Conservation (phyloP, 2,329 filamentous ascomycete genomes). For the Colletotrichum siamense region DNA sequence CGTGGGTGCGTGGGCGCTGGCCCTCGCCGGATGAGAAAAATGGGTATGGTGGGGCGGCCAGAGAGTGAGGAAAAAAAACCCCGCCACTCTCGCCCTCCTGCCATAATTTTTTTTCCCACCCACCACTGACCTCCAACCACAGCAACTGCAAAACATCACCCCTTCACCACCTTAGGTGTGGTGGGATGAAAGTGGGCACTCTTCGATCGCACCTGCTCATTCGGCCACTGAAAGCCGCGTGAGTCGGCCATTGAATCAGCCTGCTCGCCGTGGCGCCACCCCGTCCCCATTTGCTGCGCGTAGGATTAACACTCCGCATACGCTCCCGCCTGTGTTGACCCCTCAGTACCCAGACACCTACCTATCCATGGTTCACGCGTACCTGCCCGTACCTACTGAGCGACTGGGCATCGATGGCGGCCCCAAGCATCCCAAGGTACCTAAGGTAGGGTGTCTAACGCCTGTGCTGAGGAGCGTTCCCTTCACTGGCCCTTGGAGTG, state of each 20-base stretch:
- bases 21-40: conserved; percentile 20
- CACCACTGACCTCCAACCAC: background rate
- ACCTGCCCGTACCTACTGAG: background rate
- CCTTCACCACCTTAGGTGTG: background rate
- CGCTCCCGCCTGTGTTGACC: background rate
- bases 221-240: background rate
- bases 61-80: conserved; percentile 26
- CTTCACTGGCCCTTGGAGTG: background rate
- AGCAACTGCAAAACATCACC: background rate
- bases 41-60: conserved; percentile 26
- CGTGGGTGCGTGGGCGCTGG: background rate
- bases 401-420: background rate
- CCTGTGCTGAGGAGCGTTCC: background rate
- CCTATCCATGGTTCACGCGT: background rate
- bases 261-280: background rate
- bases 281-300: background rate
- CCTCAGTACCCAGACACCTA: background rate
- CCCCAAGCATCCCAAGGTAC: background rate
- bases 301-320: background rate
- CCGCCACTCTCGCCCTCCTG: conserved; percentile 8
- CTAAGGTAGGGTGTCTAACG: background rate
- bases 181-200: background rate
- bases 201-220: background rate
- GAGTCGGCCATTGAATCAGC: background rate
- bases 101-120: background rate